Base-by-base conservation (phyloP, 2,329 filamentous ascomycete species). In the Colletotrichum chrysophilum region DNA sequence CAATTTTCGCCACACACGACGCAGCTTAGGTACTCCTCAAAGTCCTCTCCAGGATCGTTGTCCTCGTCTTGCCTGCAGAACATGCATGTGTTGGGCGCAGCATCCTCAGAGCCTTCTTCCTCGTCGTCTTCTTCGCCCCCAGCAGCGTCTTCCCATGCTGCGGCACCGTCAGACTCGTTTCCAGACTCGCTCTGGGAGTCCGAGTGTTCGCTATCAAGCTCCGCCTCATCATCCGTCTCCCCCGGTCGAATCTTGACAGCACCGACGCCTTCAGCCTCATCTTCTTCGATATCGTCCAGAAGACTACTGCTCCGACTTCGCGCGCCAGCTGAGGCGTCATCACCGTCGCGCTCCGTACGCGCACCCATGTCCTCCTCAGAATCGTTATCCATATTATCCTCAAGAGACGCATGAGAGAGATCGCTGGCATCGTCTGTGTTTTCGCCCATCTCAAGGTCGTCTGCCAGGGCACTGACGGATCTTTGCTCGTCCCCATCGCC, bases 21-120 rank as follows among this genome's bases (percentile, higher is more conserved):
- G 84, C 96, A 98, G 68, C 93, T 87, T 76, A 98, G 87, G 83
- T 94, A 95, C 74, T 93, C 89, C 83, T 97, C 95, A 80, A 93
- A 97, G 78, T 96, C 94, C 78, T 95, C 94, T 78, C 91, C 93
- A 2, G 95, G 94, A 79, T 96, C 95, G 77, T 96, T 89, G 70
- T 97, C 94, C 85, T 97, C 95, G 78, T 94, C 93, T 82, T 95
- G 90, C 72, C 93, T 92, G 86, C 96, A 98, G 81, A 96, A 97
- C 78, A 95, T 94, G 85, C 84, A 88, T 69, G 82, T 78, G 61
- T 85, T 86, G 68, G 83, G 76, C 18, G 88, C 87, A 58, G 87
- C 89, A 2, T 86, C 86, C 71, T 91, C 91, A 3, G 88, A 89
- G 13, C 89, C 88, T 43, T 93, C 92, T 13, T 89, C 89, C 4